Base-by-base conservation (phyloP, 1,284 basidiomycete genomes). In the Chondrostereum purpureum region DNA sequence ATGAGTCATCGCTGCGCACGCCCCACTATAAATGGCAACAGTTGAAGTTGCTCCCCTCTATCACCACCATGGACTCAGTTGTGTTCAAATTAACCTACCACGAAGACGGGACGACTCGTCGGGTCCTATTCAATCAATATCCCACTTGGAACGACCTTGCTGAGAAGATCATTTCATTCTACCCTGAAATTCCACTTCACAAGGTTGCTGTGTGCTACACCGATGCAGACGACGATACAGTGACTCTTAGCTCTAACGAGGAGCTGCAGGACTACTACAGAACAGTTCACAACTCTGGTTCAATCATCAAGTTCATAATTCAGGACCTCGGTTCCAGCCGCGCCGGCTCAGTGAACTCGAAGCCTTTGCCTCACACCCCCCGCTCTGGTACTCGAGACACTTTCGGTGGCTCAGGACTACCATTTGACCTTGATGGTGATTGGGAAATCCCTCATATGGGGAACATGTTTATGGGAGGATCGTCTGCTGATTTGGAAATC, bases 191-290 rank as follows among this genome's bases (percentile, higher is more conserved):
- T 36, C 73, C 80, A 8, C 48, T 63, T 43, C 69, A 73, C 47
- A 70, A 70, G 41, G 65, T 87, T 44, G 83, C 71, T 2, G 79
- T 84, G 27, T 78, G 80, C 22, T 88, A 88, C 58, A 48, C 80
- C 40, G 85, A 88, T 60, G 58, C 58, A 24, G 84, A 88, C 54
- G 72, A 75, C 24, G 85, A 88, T 56, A 75, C 82, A 50, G 75
- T 88, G 48, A 88, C 84, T 10, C 67, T 87, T 49, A 83, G 75
- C 61, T 77, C 83, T 3, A 70, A 86, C 46, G 78, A 79, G 27
- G 83, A 86, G 59, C 69, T 85, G 8, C 68, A 70, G 44, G 80
- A 79, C 54, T 86, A 69, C 63, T 84, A 78, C 58, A 59, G 61
- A 20, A 62, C 58, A 44, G 59, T 55, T 48, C 59, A 59, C 50